phyloP scores from a whole-genome alignment of 2,329 filamentous ascomycete species.

The Didymella exigua region DNA sequence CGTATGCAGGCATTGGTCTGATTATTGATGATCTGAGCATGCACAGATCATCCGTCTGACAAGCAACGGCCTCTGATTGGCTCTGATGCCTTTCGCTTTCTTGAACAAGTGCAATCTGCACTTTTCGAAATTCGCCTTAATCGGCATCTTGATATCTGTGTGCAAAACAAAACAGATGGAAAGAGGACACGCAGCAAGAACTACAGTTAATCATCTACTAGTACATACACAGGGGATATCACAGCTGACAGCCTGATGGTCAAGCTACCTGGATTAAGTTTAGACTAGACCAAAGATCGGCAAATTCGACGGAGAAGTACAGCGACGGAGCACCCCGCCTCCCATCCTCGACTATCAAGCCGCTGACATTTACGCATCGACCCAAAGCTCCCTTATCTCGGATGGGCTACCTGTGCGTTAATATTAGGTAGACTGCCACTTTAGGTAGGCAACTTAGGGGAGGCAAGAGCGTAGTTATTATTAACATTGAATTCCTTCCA shows the following conservation, averaged over 20 bases:
- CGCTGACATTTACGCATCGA: not conserved
- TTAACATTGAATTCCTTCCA: not conserved
- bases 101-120: too few species aligned
- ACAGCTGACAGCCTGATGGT: too few species aligned
- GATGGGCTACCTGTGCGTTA: not conserved
- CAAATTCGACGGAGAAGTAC: not conserved
- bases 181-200: too few species aligned
- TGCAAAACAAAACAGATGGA: too few species aligned
- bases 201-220: too few species aligned
- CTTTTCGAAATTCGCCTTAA: too few species aligned
- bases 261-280: not conserved
- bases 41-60: too few species aligned
- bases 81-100: too few species aligned
- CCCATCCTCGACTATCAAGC: not conserved
- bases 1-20: not conserved
- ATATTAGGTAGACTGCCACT: not conserved
- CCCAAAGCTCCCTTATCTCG: not conserved
- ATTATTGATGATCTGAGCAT: not conserved
- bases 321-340: not conserved
- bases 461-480: not conserved
- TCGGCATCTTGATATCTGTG: too few species aligned
- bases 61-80: too few species aligned
- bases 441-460: not conserved
- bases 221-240: too few species aligned
- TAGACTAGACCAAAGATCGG: not conserved